phyloP scores from a whole-genome alignment of 768 basidiomycete species.

The Imleria badia region DNA sequence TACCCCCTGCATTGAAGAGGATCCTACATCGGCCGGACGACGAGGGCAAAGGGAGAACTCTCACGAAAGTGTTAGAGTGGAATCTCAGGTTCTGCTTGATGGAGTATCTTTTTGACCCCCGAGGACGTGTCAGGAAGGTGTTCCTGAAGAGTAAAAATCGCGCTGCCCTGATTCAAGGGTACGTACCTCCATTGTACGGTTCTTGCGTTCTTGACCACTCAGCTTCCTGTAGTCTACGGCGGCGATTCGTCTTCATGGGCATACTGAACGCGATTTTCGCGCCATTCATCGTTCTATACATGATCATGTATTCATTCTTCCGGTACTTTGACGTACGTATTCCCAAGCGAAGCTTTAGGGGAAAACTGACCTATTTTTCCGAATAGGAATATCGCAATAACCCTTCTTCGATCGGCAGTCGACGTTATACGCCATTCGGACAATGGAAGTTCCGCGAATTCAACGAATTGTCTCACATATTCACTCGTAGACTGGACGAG shows the following conservation, averaged over 20 bases:
- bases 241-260: conserved; percentile 96
- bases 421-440: conserved; percentile 91
- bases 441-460: conserved; percentile 99
- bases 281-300: conserved; percentile 95
- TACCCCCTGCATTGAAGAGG: conserved; percentile 58
- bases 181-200: conserved; percentile 25
- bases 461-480: conserved; percentile 95
- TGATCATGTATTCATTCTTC: conserved; percentile 99
- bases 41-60: conserved; percentile 68
- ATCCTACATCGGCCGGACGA: conserved; percentile 45
- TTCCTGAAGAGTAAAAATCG: conserved; percentile 88
- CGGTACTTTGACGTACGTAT: conserved; percentile 92
- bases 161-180: conserved; percentile 80
- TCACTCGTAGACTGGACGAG: conserved; percentile 79
- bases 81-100: conserved; percentile 94
- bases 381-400: conserved; percentile 97
- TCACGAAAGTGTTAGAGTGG: conserved; percentile 95
- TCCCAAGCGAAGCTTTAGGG: neutral
- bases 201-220: conserved; percentile 1
- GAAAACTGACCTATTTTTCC: neutral
- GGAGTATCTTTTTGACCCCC: conserved; percentile 91
- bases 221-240: conserved; percentile 53
- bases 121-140: conserved; percentile 85
- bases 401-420: conserved; percentile 89
- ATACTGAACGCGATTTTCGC: conserved; percentile 93